A percentile compares a stretch with the other conserved stretches of the same genome.
Evolutionary conservation across 2,329 filamentous ascomycete species (phyloP).

Genomic region (Paecilomyces niveus): DNA sequence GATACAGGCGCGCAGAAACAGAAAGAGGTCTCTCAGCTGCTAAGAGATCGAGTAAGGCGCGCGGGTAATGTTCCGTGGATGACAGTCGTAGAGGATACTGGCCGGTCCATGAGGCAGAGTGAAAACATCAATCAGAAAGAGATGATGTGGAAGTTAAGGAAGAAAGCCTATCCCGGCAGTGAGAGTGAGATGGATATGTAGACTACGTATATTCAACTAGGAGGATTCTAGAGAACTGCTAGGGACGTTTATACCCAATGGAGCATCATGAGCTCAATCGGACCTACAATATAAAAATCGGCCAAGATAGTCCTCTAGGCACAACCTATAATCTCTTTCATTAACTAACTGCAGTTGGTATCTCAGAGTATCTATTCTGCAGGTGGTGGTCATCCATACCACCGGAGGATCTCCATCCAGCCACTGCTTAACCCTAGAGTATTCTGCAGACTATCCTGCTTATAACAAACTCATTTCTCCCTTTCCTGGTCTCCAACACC

Average conservation of each 20-base stretch:
- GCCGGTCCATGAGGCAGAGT: slow-evolving; percentile 15
- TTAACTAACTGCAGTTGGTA: too few relatives aligned
- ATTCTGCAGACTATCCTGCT: not conserved
- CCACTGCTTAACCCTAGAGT: too few relatives aligned
- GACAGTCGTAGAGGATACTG: slow-evolving; percentile 29
- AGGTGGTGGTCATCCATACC: too few relatives aligned
- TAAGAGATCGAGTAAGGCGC: slow-evolving; percentile 27
- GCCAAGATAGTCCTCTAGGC: too few relatives aligned
- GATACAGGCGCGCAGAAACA: slow-evolving; percentile 10
- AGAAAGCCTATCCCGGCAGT: slow-evolving; percentile 30
- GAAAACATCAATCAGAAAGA: slow-evolving; percentile 18
- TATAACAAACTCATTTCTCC: not conserved
- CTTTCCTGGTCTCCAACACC: slow-evolving; percentile 1
- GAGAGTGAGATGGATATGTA: slow-evolving; percentile 31
- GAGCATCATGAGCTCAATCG: not conserved
- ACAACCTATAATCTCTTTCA: too few relatives aligned
- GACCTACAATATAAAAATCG: not conserved
- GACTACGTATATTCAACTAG: not conserved
- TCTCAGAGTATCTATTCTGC: too few relatives aligned
- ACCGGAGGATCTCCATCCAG: too few relatives aligned
- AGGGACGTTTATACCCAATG: not conserved
- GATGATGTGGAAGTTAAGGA: slow-evolving; percentile 33
- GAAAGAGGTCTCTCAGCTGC: slow-evolving; percentile 14
- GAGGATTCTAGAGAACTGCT: not conserved
- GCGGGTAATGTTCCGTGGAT: slow-evolving; percentile 36